Conservation (phyloP, 305 asterid species). For the Rubia tinctorum region DNA sequence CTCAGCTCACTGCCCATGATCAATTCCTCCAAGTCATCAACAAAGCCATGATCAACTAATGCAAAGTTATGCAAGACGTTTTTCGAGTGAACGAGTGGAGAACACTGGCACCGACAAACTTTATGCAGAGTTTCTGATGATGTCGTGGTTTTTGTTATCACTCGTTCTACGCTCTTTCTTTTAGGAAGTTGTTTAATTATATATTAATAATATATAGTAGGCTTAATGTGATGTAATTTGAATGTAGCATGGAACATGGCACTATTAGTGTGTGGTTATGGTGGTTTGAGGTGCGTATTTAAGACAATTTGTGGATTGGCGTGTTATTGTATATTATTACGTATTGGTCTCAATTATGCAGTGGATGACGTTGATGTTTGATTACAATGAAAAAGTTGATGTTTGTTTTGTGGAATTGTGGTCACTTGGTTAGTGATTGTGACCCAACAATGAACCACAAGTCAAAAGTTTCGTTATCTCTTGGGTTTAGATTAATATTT, state of each 20-base stretch:
- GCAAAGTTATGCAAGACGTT: too few relatives aligned
- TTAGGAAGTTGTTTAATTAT: too few relatives aligned
- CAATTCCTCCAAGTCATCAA: slow-evolving; percentile 47
- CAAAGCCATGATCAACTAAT: slow-evolving; percentile 26
- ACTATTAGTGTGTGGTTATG: slow-evolving; percentile 9
- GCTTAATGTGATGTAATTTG: not conserved
- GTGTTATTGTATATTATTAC: slow-evolving; percentile 2
- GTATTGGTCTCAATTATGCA: not conserved
- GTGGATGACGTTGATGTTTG: not conserved
- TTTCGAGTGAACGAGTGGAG: not conserved
- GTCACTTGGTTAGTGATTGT: not conserved
- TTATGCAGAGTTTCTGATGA: not conserved
- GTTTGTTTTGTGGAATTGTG: slow-evolving; percentile 15
- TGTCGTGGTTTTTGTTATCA: not conserved
- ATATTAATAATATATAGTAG: not conserved
- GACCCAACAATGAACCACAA: not conserved
- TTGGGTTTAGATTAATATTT: not conserved
- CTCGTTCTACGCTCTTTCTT: too few relatives aligned
- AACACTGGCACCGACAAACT: not conserved
- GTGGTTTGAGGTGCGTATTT: not conserved
- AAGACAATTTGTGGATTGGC: slow-evolving; percentile 4
- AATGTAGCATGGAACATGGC: slow-evolving; percentile 1
- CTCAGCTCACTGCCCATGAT: slow-evolving; percentile 65
- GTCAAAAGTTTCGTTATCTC: slow-evolving; percentile 6
- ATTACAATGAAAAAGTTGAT: slow-evolving; percentile 5